Percentiles rank a stretch among this genome's conserved stretches.
These are phyloP conservation scores for Penicillium longicatenatum DNA, from an alignment of 495 filamentous ascomycete species.

Conservation along the genomic window DNA sequence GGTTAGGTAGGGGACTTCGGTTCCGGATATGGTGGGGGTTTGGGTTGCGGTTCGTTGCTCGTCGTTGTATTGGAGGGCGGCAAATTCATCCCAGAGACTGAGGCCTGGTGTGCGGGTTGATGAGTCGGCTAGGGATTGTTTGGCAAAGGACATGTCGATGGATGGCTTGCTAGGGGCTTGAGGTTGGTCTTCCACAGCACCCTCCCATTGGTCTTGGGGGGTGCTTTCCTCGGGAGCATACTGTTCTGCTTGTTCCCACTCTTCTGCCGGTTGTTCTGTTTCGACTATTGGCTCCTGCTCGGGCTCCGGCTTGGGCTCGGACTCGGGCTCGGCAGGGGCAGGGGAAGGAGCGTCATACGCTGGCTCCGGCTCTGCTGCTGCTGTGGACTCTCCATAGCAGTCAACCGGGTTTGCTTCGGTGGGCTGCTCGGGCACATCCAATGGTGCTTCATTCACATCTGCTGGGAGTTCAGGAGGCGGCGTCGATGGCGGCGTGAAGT, in stretches of 20 bases:
- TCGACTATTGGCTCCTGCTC: background rate
- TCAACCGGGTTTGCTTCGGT: background rate
- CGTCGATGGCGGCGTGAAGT: constrained; percentile 45
- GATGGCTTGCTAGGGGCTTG: constrained; percentile 26
- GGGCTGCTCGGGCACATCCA: background rate
- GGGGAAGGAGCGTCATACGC: background rate
- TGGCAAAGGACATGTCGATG: constrained; percentile 48
- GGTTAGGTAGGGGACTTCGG: constrained; percentile 41
- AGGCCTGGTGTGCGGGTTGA: constrained; percentile 35
- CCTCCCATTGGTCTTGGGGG: constrained; percentile 2
- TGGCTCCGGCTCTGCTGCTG: background rate
- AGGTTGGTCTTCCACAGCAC: constrained; percentile 6
- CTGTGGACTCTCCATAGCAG: background rate
- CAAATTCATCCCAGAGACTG: constrained; percentile 47
- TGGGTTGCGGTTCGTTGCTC: constrained; percentile 15
- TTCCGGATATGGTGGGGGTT: constrained; percentile 5
- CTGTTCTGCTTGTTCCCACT: background rate
- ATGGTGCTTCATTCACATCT: constrained; percentile 13
- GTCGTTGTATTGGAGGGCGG: constrained; percentile 37
- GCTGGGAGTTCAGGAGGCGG: constrained; percentile 26
- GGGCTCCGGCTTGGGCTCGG: background rate
- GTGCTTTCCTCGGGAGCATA: background rate
- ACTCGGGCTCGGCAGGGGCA: background rate
- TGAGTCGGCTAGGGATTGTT: constrained; percentile 30
- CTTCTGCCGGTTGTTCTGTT: background rate